Conservation (phyloP, 2,329 filamentous ascomycete species). For the Fusarium redolens region DNA sequence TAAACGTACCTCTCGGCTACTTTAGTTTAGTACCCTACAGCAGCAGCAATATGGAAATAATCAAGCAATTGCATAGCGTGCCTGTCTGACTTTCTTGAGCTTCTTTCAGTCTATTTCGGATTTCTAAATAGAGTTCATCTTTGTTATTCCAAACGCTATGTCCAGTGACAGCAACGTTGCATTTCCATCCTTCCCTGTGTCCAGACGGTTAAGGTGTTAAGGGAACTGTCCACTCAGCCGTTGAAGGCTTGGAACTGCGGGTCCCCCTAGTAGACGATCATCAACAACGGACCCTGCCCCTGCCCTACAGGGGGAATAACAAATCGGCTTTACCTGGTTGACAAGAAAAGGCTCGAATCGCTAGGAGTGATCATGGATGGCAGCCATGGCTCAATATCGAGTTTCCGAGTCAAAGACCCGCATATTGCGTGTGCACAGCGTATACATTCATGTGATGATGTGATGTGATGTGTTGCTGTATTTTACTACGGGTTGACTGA, state of each 20-base stretch:
- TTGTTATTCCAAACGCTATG: neutral
- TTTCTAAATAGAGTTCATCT: neutral
- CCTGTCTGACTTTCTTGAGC: neutral
- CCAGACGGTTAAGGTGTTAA: conserved; percentile 28
- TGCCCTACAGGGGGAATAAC: neutral
- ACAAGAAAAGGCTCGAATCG: neutral
- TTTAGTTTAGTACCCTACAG: neutral
- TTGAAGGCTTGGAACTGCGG: conserved; percentile 5
- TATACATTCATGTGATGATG: conserved; percentile 2
- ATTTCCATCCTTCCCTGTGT: neutral
- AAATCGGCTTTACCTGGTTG: conserved; percentile 3
- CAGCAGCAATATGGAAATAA: neutral
- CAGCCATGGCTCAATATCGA: neutral
- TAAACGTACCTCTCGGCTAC: neutral
- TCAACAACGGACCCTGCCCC: neutral
- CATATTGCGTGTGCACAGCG: conserved; percentile 6
- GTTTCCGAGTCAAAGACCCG: conserved; percentile 2
- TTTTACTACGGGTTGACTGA: neutral
- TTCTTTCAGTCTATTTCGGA: neutral
- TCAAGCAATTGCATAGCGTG: neutral
- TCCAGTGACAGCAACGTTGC: conserved; percentile 7
- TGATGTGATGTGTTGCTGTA: neutral
- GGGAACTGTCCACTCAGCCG: neutral
- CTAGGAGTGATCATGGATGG: conserved; percentile 5
- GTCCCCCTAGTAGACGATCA: conserved; percentile 20